Evolutionary conservation across 331 rosid genomes (phyloP).

Genomic region (Malus hybrid): DNA sequence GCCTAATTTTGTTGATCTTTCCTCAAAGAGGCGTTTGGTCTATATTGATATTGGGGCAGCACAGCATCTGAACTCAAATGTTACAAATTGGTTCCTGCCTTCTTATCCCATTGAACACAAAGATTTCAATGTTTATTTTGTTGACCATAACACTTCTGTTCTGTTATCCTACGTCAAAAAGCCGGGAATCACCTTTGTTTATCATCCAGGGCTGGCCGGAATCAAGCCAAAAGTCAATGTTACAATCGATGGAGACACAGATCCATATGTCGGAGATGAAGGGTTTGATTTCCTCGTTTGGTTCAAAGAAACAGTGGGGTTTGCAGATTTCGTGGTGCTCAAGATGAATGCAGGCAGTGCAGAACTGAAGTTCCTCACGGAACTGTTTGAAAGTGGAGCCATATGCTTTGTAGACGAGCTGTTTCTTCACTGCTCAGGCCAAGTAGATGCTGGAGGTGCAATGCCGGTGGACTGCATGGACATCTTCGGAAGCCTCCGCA

Average conservation of each 20-base stretch:
- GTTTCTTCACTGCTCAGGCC: slow-evolving; percentile 60
- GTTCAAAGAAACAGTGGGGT: slow-evolving; percentile 80
- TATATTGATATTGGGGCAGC: slow-evolving; percentile 79
- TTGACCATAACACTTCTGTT: slow-evolving; percentile 84
- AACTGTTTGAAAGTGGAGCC: slow-evolving; percentile 79
- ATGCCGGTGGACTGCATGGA: slow-evolving; percentile 48
- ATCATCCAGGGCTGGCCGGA: slow-evolving; percentile 86
- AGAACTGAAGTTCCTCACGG: slow-evolving; percentile 62
- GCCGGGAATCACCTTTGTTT: slow-evolving; percentile 86
- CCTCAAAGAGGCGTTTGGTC: slow-evolving; percentile 46
- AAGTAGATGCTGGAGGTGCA: slow-evolving; percentile 18
- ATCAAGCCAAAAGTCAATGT: not conserved
- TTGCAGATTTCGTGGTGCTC: slow-evolving; percentile 73
- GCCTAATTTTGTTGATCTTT: slow-evolving; percentile 59
- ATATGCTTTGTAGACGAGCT: slow-evolving; percentile 83
- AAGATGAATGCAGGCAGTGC: slow-evolving; percentile 76
- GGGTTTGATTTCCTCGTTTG: slow-evolving; percentile 72
- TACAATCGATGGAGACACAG: slow-evolving; percentile 26
- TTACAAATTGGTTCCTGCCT: slow-evolving; percentile 52
- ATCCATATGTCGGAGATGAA: slow-evolving; percentile 54
- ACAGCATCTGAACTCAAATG: slow-evolving; percentile 43
- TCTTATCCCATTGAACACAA: slow-evolving; percentile 55
- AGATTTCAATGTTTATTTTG: slow-evolving; percentile 67
- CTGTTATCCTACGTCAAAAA: slow-evolving; percentile 51
- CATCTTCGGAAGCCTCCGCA: slow-evolving; percentile 58